Evolutionary conservation across 139 green algal genomes (phyloP), one percentile per base, ranked within the genome.

Genomic region (Coelastrella sp.): DNA sequence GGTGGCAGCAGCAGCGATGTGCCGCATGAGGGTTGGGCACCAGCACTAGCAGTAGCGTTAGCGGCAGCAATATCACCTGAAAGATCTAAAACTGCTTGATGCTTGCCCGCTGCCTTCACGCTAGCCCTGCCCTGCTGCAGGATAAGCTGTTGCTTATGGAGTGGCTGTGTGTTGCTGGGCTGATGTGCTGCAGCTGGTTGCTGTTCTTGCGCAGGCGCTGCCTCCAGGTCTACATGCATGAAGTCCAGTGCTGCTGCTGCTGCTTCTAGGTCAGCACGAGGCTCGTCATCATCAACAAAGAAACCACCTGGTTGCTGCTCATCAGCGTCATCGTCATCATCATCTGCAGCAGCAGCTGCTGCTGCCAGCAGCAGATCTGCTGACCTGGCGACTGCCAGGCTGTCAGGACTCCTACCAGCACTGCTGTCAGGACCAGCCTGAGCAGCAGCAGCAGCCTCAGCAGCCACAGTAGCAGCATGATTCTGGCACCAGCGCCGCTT

Each of bases 391-490:
- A 77, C 81, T 59, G 81, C 64, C 81, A 61, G 61, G 47, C 81
- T 87, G 64, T 76, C 81, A 87, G 64, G 81, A 47, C 64, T 87
- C 14, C 61, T 60, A 23, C 22, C 16, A 23, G 13, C 14, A 19
- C 11, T 7, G 7, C n/a, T 20, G 8, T 7, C 60, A 74, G 59
- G 5, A 13, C 7, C 59, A n/a, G 7, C 5, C 7, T 23, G 59
- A 23, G 16, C 74, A 32, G 8, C 83, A 10, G 59, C 80, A 54
- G 83, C 84, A 13, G 84, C 84, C 2, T 57, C 84, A 17, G 84
- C 84, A n/a, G 84, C 84, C 56, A 89, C 57, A 20, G 84, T 71
- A 73, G 84, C 84, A 58, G 84, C 84, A 82, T 89, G 84, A 14
- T 57, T 89, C 17, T 64, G 22, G 32, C 81, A 77, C 81, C 81